phyloP scores from a whole-genome alignment of 2,329 filamentous ascomycete species.

The Pseudogymnoascus sp. region DNA sequence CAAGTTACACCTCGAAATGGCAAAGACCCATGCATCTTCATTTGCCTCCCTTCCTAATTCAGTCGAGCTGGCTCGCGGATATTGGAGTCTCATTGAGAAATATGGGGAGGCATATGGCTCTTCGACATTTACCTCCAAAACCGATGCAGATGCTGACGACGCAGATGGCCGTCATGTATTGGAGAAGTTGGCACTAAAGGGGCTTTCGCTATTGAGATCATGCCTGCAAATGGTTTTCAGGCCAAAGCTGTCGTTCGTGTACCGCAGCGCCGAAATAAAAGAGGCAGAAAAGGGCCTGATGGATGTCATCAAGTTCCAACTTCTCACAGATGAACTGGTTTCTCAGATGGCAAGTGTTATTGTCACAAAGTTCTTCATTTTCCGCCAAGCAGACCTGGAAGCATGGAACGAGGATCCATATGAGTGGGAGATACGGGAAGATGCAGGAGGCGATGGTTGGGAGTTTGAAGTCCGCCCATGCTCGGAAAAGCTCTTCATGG shows the following conservation, averaged over 20 bases:
- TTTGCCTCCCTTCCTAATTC: conserved; percentile 79
- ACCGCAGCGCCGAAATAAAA: conserved; percentile 66
- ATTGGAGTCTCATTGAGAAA: conserved; percentile 75
- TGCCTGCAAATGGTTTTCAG: conserved; percentile 82
- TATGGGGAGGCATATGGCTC: conserved; percentile 67
- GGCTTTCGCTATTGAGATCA: conserved; percentile 71
- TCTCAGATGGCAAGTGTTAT: conserved; percentile 76
- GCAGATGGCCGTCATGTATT: conserved; percentile 47
- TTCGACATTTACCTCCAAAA: conserved; percentile 33
- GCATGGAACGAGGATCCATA: conserved; percentile 94
- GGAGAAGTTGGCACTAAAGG: conserved; percentile 77
- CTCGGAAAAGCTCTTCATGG: conserved; percentile 87
- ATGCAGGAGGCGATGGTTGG: conserved; percentile 76
- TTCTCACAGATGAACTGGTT: conserved; percentile 72
- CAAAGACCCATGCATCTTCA: conserved; percentile 68
- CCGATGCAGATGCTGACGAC: conserved; percentile 46
- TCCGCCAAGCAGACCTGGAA: conserved; percentile 75
- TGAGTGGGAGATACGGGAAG: conserved; percentile 89
- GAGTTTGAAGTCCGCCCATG: conserved; percentile 91
- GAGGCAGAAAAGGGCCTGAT: conserved; percentile 68
- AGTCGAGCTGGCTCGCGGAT: conserved; percentile 67
- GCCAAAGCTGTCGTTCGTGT: conserved; percentile 76
- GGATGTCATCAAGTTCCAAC: conserved; percentile 60
- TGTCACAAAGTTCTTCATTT: conserved; percentile 82
- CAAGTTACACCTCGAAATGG: conserved; percentile 87